A percentile compares a stretch with the other conserved stretches of the same genome.
Evolutionary conservation across 1,139 yeast genomes (phyloP).

Genomic region (Pichia sp.): DNA sequence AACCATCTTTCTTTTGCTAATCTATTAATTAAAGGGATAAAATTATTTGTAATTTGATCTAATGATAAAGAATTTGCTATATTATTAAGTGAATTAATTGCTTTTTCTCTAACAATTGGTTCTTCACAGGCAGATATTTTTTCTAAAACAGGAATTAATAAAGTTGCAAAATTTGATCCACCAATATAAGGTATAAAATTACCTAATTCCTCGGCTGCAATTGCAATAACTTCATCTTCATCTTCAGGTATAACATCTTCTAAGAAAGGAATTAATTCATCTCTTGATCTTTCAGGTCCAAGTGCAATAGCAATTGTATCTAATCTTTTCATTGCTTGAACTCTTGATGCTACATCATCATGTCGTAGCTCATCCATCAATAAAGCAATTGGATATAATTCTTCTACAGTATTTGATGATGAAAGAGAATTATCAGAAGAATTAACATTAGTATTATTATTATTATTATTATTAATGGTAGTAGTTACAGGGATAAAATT

Average conservation of each 20-base stretch:
- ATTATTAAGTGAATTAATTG: constrained; percentile 75
- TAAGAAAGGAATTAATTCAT: constrained; percentile 84
- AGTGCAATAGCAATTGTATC: constrained; percentile 93
- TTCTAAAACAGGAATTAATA: constrained; percentile 80
- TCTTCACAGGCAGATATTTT: constrained; percentile 91
- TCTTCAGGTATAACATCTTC: constrained; percentile 91
- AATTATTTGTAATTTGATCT: constrained; percentile 60
- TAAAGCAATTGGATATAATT: constrained; percentile 89
- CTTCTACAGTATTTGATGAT: constrained; percentile 34
- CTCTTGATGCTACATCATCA: constrained; percentile 90
- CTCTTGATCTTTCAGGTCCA: constrained; percentile 89
- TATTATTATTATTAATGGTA: background rate
- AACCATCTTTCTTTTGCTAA: constrained; percentile 93
- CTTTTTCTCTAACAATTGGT: constrained; percentile 95
- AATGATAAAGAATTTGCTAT: constrained; percentile 61
- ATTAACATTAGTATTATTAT: too few relatives aligned
- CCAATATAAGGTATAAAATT: constrained; percentile 84
- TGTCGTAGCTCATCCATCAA: constrained; percentile 91
- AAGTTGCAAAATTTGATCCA: constrained; percentile 71
- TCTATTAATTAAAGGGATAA: constrained; percentile 70
- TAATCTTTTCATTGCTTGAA: constrained; percentile 90
- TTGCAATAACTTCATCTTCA: constrained; percentile 96
- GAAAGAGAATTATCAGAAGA: background rate
- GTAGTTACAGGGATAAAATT: background rate
- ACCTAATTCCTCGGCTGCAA: constrained; percentile 85